Base-by-base conservation (phyloP, 495 filamentous ascomycete species). In the Aspergillus heteromorphus region DNA sequence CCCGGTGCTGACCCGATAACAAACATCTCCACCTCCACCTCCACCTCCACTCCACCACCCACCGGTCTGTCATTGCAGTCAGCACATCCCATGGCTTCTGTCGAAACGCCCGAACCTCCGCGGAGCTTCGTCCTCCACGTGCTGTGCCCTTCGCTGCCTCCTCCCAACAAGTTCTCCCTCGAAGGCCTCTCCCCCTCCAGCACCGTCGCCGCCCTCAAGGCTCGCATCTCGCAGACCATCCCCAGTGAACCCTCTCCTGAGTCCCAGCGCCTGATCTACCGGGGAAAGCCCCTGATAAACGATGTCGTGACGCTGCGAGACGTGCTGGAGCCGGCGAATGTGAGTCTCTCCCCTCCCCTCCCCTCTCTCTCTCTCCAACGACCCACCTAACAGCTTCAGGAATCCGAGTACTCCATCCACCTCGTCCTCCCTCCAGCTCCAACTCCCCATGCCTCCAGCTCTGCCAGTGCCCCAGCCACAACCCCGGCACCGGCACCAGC, bases 191-290 rank as follows among this genome's bases (percentile, higher is more conserved):
- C 81, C 2, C 67, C 76, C 4, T 67, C 78, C 0, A 80, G 78
- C 0, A 88, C 84, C 2, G 61, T 90, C 29, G 77, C 71, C 14
- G 69, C 83, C 56, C 64, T 91, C 17, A 87, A 84, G 62, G 70
- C 71, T 5, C 81, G 71, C 51, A 83, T 91, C 54, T 75, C 78
- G 13, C 68, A 80, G 52, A 57, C 64, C 13, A 65, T 88, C n/a
- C 67, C 74, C 5, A 75, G 70, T 31, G 79, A 74, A 8, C 82
- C 86, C 27, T 48, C 73, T 2, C 62, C 80, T 66, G 54, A 63
- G 4, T 71, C 71, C 4, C 86, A 89, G 61, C 74, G 85, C 10
- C 63, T 91, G 40, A 89, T 90, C 21, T 83, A 87, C 57, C 72
- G 80, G 52, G 87, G 87, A 7, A 81, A 80, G 45, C 66, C 81